A percentile compares a stretch with the other conserved stretches of the same genome.
Evolutionary conservation across 331 rosid genomes (phyloP).

Genomic region (Acacia concinna): DNA sequence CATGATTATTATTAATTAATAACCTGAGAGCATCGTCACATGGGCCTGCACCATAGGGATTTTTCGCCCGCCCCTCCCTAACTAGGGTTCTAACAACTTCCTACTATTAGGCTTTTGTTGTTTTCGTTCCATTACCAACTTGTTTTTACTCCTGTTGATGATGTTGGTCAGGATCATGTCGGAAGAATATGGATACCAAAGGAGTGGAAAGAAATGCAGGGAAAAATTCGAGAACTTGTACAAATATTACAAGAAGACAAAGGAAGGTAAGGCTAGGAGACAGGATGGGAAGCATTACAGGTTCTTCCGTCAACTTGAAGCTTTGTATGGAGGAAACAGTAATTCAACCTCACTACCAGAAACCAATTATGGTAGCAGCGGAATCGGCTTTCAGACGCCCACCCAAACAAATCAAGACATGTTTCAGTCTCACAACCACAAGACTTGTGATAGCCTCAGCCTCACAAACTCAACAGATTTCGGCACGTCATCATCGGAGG

Average conservation of each 20-base stretch:
- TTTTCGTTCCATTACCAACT: neutral
- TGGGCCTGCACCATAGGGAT: conserved; percentile 4
- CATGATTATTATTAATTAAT: conserved; percentile 5
- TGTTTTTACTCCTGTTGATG: neutral
- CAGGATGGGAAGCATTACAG: conserved; percentile 95
- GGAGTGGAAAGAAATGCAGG: conserved; percentile 97
- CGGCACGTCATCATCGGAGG: conserved; percentile 72
- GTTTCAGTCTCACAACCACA: conserved; percentile 36
- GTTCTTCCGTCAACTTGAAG: conserved; percentile 96
- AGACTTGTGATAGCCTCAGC: conserved; percentile 67
- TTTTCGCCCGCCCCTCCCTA: neutral
- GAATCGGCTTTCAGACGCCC: conserved; percentile 35
- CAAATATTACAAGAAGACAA: conserved; percentile 98
- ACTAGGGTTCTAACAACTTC: conserved; percentile 39
- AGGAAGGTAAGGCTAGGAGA: conserved; percentile 94
- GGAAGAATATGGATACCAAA: conserved; percentile 91
- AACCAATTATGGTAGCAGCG: conserved; percentile 43
- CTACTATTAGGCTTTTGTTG: neutral
- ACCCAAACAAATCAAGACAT: conserved; percentile 42
- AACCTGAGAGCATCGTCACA: conserved; percentile 16
- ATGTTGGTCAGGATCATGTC: conserved; percentile 73
- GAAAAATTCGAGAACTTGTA: conserved; percentile 95
- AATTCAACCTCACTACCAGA: conserved; percentile 49
- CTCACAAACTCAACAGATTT: conserved; percentile 81
- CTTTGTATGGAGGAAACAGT: conserved; percentile 75